Base-by-base conservation (phyloP, 352 stramenopile species). In the Globisporangium abappressorium region DNA sequence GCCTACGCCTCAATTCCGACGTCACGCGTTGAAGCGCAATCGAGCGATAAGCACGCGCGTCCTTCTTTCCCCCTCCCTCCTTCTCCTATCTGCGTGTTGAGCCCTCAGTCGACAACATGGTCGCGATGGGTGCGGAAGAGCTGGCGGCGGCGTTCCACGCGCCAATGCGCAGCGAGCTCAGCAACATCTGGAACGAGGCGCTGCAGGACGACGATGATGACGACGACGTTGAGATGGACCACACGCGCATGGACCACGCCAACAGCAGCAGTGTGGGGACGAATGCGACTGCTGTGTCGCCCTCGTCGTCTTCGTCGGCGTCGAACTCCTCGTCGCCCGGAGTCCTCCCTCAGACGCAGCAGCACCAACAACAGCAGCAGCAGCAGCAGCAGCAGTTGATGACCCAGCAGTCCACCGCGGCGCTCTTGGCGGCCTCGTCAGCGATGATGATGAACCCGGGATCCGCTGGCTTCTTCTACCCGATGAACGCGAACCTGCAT, bases 61-160 rank as follows among this genome's bases (percentile, higher is more conserved):
- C 54, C 6, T 7, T n/a, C 54, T 41, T 2, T 20, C 14, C 5
- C 54, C 28, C 54, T 22, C 53, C 26, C 24, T 20, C 53, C 24
- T 20, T 57, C 53, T 11, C 14, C 30, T 33, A 33, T 34, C 3
- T 24, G 14, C 5, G 41, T 49, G 43, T 51, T 51, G 4, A 51
- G 26, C 55, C 28, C 2, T 26, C 30, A 28, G 18, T 22, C 24
- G 36, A 36, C 24, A 36, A 3, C 5, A 64, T 55, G 38, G 38
- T 54, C 26, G 22, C 58, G 8, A 58, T 66, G 61, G 61, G 46
- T 60, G 43, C 64, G 38, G 47, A 66, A 11, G 61, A 59, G 30
- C 47, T 66, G 11, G n/a, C 47, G 47, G 18, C 47, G 20, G 61
- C 61, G 47, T 43, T 75, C 65, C 28, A 78, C 58, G 51, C n/a